Percentiles rank a stretch among this genome's conserved stretches.
phyloP scores from a whole-genome alignment of 2,329 filamentous ascomycete genomes.

The Sclerotinia spermophila region DNA sequence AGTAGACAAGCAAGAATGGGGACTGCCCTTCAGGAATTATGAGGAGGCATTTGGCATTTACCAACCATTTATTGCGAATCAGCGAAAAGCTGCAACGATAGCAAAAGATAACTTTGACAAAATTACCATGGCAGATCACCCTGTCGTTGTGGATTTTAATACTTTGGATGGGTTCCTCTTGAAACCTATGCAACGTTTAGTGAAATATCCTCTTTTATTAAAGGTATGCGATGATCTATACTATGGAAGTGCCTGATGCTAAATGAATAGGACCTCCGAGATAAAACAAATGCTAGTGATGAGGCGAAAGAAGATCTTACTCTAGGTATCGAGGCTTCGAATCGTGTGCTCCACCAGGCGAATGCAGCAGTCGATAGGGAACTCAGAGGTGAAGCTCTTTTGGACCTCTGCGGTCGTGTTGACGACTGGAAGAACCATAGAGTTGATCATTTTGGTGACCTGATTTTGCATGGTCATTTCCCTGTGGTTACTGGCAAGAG shows the following conservation, averaged over 20 bases:
- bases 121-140: slow-evolving; percentile 69
- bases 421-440: slow-evolving; percentile 97
- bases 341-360: slow-evolving; percentile 75
- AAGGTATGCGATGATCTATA: slow-evolving; percentile 52
- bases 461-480: slow-evolving; percentile 85
- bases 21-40: slow-evolving; percentile 80
- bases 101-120: slow-evolving; percentile 84
- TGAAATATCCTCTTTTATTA: slow-evolving; percentile 89
- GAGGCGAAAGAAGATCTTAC: slow-evolving; percentile 68
- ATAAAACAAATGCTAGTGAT: slow-evolving; percentile 73
- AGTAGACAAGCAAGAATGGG: slow-evolving; percentile 80
- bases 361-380: slow-evolving; percentile 91
- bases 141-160: slow-evolving; percentile 81
- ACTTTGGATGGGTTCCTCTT: slow-evolving; percentile 88
- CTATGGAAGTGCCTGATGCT: neutral
- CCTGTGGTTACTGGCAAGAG: slow-evolving; percentile 86
- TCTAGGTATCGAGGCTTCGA: slow-evolving; percentile 75
- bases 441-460: slow-evolving; percentile 84
- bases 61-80: slow-evolving; percentile 95
- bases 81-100: slow-evolving; percentile 82
- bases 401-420: slow-evolving; percentile 76
- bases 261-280: slow-evolving; percentile 66
- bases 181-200: slow-evolving; percentile 93
- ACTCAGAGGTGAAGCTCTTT: slow-evolving; percentile 75
- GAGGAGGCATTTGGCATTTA: slow-evolving; percentile 90